A percentile compares a stretch with the other conserved stretches of the same genome.
phyloP scores from a whole-genome alignment of 169 alveolate species.

The Amoebophrya sp. region DNA sequence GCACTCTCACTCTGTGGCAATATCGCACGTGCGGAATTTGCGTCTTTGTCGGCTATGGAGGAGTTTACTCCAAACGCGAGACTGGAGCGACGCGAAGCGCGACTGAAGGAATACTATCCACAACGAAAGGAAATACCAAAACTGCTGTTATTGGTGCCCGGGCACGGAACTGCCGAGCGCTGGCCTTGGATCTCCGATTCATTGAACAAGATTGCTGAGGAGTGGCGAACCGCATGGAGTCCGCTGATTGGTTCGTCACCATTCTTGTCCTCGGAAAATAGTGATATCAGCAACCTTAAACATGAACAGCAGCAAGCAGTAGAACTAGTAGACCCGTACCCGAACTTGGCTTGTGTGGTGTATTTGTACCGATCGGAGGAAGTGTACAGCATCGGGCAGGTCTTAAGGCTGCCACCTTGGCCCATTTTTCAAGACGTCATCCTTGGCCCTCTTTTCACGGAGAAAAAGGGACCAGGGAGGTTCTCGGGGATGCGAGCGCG shows the following conservation, averaged over 20 bases:
- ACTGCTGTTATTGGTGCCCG: background rate
- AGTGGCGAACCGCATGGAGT: background rate
- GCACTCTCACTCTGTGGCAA: too few relatives aligned
- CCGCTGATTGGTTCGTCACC: too few relatives aligned
- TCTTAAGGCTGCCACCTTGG: too few relatives aligned
- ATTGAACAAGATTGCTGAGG: background rate
- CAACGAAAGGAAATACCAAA: background rate
- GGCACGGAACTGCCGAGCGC: background rate
- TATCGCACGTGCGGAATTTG: too few relatives aligned
- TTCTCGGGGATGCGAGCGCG: too few relatives aligned
- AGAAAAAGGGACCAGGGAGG: too few relatives aligned
- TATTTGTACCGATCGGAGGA: background rate
- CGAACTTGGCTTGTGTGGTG: background rate
- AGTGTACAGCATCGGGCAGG: background rate
- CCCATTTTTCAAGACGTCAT: too few relatives aligned
- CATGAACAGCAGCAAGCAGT: too few relatives aligned
- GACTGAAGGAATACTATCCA: background rate
- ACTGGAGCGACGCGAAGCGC: background rate
- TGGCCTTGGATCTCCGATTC: conserved; percentile 10
- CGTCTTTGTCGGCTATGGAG: too few relatives aligned
- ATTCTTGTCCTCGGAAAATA: too few relatives aligned
- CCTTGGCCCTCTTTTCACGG: too few relatives aligned
- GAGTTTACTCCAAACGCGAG: background rate
- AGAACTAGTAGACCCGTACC: background rate
- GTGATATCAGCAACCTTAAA: too few relatives aligned